Evolutionary conservation across 257 asterid genomes (phyloP), one percentile per base, ranked within the genome.

Genomic region (Solanum sitiens): DNA sequence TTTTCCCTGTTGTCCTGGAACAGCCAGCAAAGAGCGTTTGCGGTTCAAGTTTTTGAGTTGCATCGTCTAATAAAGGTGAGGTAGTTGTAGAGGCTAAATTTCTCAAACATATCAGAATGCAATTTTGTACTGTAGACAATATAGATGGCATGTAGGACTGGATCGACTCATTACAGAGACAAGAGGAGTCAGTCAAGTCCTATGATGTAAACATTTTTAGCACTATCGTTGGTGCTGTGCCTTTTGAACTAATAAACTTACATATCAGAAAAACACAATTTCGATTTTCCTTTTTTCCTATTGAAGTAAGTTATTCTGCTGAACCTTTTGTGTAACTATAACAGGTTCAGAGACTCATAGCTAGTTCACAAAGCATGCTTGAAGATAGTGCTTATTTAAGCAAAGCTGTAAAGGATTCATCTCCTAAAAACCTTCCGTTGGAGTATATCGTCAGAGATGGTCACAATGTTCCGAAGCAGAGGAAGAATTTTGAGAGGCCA

Each of bases 271-370:
- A 74, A 75, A 11, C 18, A 53, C 20, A 50, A 25, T 42, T 35
- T 30, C 5, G 39, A 25, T 8, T 63, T 63, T 23, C 37, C 5
- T 8, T 21, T 56, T n/a, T 25, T 84, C 42, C 14, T 7, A 16
- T 33, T 21, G 83, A n/a, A 83, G 59, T 23, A 45, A 68, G 84
- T 44, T 39, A 61, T 84, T 53, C 37, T 25, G 2, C 59, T 84
- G 56, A 65, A 7, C n/a, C 79, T 63, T n/a, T 76, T 76, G 35
- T 76, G 7, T 15, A 25, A 14, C 47, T 76, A 11, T 87, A 70
- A 86, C 92, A 95, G 98, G 99, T 96, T 40, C 98, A 97, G 87
- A 95, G 85, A 90, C 83, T 92, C 88, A 93, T 95, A 30, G 95
- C 98, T 44, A 92, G 92, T 5, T 92, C 95, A 1, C 98, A 97